These are phyloP conservation scores for Sutorius eximius DNA, from an alignment of 1,284 basidiomycete species.

Conservation along the genomic window DNA sequence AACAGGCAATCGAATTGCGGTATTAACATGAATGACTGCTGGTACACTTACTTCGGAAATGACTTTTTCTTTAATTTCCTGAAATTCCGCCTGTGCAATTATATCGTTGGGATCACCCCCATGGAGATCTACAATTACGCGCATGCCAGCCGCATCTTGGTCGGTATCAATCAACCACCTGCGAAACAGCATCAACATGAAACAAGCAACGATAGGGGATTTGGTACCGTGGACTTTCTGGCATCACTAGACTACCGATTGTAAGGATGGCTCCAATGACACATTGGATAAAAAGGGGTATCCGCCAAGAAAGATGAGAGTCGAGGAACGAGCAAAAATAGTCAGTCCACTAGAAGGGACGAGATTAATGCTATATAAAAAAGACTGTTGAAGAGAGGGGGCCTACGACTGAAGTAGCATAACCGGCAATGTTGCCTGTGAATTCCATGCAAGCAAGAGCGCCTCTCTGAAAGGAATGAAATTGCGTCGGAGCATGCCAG, in stretches of 20 bases:
- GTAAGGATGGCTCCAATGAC: conserved; percentile 86
- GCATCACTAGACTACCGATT: conserved; percentile 81
- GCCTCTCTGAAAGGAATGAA: conserved; percentile 59
- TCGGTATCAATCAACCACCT: conserved; percentile 94
- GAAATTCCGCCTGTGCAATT: conserved; percentile 81
- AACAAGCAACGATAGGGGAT: neutral
- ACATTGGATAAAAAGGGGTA: conserved; percentile 86
- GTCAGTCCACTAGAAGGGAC: conserved; percentile 76
- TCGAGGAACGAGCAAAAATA: conserved; percentile 91
- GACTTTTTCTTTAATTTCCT: conserved; percentile 91
- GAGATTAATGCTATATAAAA: neutral
- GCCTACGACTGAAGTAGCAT: conserved; percentile 90
- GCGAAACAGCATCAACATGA: conserved; percentile 5
- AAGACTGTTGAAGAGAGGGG: neutral
- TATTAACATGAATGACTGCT: neutral
- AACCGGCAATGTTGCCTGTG: conserved; percentile 91
- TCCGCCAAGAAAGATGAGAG: conserved; percentile 80
- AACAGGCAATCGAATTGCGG: conserved; percentile 1
- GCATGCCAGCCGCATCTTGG: conserved; percentile 83
- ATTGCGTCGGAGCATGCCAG: neutral
- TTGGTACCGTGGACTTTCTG: conserved; percentile 83
- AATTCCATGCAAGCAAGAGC: conserved; percentile 96
- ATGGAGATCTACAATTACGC: conserved; percentile 88
- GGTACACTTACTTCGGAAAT: conserved; percentile 63
- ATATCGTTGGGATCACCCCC: conserved; percentile 79